Evolutionary conservation across 2,329 filamentous ascomycete genomes (phyloP).

Genomic region (Penicillium hordei): DNA sequence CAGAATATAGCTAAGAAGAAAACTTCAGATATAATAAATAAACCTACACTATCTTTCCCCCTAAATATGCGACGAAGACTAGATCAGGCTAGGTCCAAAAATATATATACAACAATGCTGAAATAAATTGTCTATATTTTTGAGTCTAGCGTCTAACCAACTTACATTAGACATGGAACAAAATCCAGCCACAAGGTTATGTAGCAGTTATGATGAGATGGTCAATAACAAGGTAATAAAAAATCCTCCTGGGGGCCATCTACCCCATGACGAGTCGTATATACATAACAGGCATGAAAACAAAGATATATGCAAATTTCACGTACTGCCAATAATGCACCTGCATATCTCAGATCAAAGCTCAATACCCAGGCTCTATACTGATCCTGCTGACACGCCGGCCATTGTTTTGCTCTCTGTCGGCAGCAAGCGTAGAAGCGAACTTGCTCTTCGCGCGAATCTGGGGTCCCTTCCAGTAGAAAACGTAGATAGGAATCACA

Average conservation of each 20-base stretch:
- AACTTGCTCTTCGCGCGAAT: constrained; percentile 61
- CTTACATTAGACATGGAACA: neutral
- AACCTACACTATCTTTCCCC: too few relatives aligned
- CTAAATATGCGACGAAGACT: neutral
- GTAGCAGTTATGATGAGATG: neutral
- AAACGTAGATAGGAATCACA: constrained; percentile 60
- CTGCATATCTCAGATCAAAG: neutral
- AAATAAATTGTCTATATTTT: neutral
- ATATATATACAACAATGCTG: neutral
- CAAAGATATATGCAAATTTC: neutral
- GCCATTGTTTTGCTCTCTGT: constrained; percentile 23
- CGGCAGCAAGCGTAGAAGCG: constrained; percentile 54
- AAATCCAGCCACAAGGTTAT: neutral
- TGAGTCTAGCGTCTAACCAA: neutral
- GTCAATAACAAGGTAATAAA: neutral
- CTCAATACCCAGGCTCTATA: constrained; percentile 9
- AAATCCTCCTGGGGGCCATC: neutral
- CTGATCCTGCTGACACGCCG: constrained; percentile 29
- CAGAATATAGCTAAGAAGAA: too few relatives aligned
- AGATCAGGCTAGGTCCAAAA: neutral
- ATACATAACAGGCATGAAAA: constrained; percentile 5
- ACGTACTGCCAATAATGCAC: neutral
- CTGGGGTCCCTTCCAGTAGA: constrained; percentile 61
- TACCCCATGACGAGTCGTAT: constrained; percentile 3
- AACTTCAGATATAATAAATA: too few relatives aligned